Conservation (phyloP, 2,329 filamentous ascomycete genomes). For the Bipolaris gigantea region DNA sequence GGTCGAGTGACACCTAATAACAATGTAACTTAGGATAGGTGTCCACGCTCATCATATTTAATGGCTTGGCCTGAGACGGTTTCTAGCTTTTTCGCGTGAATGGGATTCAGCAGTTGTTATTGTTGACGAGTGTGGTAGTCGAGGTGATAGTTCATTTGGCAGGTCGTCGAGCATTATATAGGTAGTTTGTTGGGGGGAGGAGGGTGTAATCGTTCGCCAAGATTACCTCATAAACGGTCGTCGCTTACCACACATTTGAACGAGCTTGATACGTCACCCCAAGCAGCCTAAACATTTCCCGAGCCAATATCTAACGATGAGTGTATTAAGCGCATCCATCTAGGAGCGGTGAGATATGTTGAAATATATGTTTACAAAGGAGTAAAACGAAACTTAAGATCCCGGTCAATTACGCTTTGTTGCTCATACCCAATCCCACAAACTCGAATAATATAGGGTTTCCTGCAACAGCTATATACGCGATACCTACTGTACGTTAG, state of each 20-base stretch:
- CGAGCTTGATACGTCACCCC: background rate
- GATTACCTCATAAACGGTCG: background rate
- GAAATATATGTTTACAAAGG: slow-evolving; percentile 1
- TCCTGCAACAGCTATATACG: slow-evolving; percentile 75
- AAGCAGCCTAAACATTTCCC: too few relatives aligned
- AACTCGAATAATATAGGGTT: slow-evolving; percentile 73
- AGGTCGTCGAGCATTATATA: background rate
- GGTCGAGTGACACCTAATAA: too few relatives aligned
- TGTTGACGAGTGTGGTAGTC: background rate
- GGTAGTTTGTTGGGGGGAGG: background rate
- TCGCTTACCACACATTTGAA: background rate
- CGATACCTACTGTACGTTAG: slow-evolving; percentile 66
- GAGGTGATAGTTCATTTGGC: background rate
- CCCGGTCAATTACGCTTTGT: slow-evolving; percentile 7
- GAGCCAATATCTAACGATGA: background rate
- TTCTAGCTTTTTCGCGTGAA: background rate
- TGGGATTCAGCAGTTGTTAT: background rate
- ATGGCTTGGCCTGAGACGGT: background rate
- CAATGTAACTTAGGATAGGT: too few relatives aligned
- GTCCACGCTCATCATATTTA: background rate
- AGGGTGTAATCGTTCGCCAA: background rate
- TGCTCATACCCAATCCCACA: slow-evolving; percentile 52
- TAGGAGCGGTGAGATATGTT: background rate
- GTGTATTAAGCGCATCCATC: background rate
- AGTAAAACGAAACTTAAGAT: background rate